Base-by-base conservation (phyloP, 2,329 filamentous ascomycete species). In the Bipolaris oryzae region DNA sequence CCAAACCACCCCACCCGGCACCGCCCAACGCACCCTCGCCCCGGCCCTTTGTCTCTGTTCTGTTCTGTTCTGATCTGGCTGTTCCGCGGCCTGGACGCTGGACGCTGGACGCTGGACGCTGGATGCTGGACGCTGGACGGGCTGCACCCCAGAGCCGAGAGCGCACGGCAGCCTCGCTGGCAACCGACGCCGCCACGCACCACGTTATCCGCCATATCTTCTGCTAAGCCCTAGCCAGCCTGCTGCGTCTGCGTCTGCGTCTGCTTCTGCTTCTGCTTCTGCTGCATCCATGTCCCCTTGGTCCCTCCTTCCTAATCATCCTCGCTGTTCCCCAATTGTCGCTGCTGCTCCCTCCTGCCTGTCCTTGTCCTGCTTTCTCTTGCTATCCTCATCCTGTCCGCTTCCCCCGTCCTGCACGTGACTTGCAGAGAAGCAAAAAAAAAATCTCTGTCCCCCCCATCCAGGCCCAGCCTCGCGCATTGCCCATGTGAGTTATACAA, bases 171-270 rank as follows among this genome's bases (percentile, higher is more conserved):
- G 62, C 60, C 54, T 51, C 55, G 53, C 58, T 59, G 55, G 58
- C 50, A 53, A 60, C 61, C 60, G 53, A 58, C 64, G 55, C 64
- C 68, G 66, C 68, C 66, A 57, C 57, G 61, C 68, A 58, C 55
- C 66, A 59, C 61, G 56, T 63, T 68, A 62, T 68, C 66, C 65
- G 53, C 57, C 64, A 66, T 58, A 58, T 60, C 59, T 55, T 48
- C 56, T 53, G 57, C 61, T 66, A 66, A 70, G 67, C 65, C 67
- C 61, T 72, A 67, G 68, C 69, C 64, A 66, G 68, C 64, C 57
- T 53, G 47, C 52, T 50, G 52, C 46, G 67, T 64, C 58, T 25
- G 23, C 6, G 23, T 25, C 52, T 43, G 23, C 6, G 23, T 25
- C 52, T 43, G 52, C 46, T 66, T 64, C 58, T 50, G 43, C 52